A percentile compares a stretch with the other conserved stretches of the same genome.
Conservation (phyloP, 768 basidiomycete species). For the Daedalea quercina region DNA sequence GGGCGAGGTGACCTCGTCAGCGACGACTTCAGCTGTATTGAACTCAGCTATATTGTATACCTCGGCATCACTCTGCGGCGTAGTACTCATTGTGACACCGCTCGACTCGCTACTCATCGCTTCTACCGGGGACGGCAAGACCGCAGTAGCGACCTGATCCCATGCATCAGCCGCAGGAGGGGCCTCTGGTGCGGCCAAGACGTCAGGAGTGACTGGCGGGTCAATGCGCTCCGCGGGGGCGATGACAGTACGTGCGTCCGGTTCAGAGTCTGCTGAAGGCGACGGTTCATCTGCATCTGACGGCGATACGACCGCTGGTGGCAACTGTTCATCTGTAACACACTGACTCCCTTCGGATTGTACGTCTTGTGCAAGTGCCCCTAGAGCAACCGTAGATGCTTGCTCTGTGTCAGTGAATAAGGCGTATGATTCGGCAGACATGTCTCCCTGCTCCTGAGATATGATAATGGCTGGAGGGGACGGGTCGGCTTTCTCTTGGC, state of each 20-base stretch:
- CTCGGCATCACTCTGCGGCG: not conserved
- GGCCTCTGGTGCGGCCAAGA: no score
- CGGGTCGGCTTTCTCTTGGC: not conserved
- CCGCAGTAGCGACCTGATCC: not conserved
- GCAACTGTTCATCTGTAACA: no score
- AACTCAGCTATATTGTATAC: no score
- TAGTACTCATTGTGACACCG: not conserved
- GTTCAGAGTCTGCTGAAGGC: no score
- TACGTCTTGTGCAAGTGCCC: no score
- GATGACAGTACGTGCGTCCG: no score
- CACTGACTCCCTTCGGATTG: no score
- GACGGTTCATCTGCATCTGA: no score
- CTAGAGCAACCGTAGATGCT: not conserved
- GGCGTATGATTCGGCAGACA: not conserved
- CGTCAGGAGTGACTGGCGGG: no score
- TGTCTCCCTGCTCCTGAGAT: not conserved
- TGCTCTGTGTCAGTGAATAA: not conserved
- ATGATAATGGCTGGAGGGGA: not conserved
- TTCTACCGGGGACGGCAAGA: not conserved
- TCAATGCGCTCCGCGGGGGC: no score
- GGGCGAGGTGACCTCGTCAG: not conserved
- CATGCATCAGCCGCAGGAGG: not conserved
- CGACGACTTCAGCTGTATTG: not conserved
- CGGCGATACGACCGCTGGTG: no score
- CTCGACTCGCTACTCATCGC: not conserved